Base-by-base conservation (phyloP, 176 grass and related monocot species). In the Phoenix roebelenii region DNA sequence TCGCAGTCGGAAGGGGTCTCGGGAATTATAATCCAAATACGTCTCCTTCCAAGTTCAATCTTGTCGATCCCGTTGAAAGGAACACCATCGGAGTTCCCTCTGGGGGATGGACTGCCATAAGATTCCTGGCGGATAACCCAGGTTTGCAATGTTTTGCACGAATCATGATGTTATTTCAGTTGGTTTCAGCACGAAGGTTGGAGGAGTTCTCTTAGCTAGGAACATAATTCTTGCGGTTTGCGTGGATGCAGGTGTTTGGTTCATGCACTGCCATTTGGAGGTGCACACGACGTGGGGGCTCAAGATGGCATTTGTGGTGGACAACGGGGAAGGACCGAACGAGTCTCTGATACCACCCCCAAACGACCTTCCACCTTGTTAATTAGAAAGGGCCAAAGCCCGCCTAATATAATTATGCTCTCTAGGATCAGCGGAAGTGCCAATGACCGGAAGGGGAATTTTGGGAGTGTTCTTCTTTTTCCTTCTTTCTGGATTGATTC, bases 311-410 rank as follows among this genome's bases (percentile, higher is more conserved):
- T 59, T 59, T 17, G 4, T 59, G 1, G 57, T 59, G 57, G 78
- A 85, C 23, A 77, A 95, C 48, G 84, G 84, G 7, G 76, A 77
- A n/a, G 59, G 72, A 18, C 72, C 81, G 5, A 65, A 72, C n/a
- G 80, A 95, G 68, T 82, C 78, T 44, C 52, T 95, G 52, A 62
- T 80, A 56, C 81, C 78, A 50, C 84, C 89, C 4, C 84, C 84
- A 3, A 69, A 68, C 24, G 89, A 95, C 84, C 89, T 95, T 44
- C 89, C 84, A 5, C 60, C 59, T 6, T 88, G 84, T 54, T 20
- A 20, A 20, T 20, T 88, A 26, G 64, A 63, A 59, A 66, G 35
- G 35, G 35, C 2, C 35, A 9, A 44, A 44, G 35, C 9, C 35
- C 9, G 2, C 35, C 35, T 14, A 3, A 14, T 0, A 50, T 10